A percentile compares a stretch with the other conserved stretches of the same genome.
These are phyloP conservation scores for Fusarium sp. DNA, from an alignment of 2,329 filamentous ascomycete species.

Conservation along the genomic window DNA sequence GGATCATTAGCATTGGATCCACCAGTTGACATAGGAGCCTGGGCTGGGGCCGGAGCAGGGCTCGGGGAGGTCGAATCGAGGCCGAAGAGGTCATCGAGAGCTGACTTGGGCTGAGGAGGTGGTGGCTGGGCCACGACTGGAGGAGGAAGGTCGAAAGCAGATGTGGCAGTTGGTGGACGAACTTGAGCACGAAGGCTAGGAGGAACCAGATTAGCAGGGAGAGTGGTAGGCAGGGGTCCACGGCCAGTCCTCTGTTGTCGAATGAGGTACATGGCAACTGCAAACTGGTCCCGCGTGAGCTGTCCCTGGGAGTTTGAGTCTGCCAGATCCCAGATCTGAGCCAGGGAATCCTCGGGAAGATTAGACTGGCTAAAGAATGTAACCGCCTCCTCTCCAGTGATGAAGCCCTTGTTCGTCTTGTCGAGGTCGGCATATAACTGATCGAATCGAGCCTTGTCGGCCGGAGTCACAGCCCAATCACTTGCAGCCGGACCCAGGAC, in stretches of 20 bases:
- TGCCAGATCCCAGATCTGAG: conserved; percentile 96
- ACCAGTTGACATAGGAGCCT: conserved; percentile 73
- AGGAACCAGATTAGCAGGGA: conserved; percentile 83
- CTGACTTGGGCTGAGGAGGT: conserved; percentile 71
- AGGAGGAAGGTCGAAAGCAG: conserved; percentile 60
- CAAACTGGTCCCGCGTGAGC: conserved; percentile 88
- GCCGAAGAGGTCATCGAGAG: conserved; percentile 92
- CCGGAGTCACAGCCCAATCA: conserved; percentile 83
- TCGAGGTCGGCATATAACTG: conserved; percentile 85
- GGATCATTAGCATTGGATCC: conserved; percentile 72
- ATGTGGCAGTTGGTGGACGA: conserved; percentile 59
- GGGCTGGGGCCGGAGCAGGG: conserved; percentile 62
- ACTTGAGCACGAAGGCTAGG: conserved; percentile 78
- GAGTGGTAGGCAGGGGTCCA: conserved; percentile 71
- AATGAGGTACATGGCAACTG: conserved; percentile 97
- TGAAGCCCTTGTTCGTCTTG: conserved; percentile 78
- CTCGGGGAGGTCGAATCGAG: conserved; percentile 71
- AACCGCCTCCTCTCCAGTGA: conserved; percentile 94
- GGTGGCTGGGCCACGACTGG: conserved; percentile 49
- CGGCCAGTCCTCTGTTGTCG: conserved; percentile 82
- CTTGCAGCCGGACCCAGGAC: conserved; percentile 45
- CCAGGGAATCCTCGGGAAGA: conserved; percentile 84
- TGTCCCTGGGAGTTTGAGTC: conserved; percentile 92
- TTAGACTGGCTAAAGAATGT: conserved; percentile 92
- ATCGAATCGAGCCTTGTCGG: conserved; percentile 89